Conservation (phyloP, 1,139 yeast species). For the Saccharomyces uvarum region DNA sequence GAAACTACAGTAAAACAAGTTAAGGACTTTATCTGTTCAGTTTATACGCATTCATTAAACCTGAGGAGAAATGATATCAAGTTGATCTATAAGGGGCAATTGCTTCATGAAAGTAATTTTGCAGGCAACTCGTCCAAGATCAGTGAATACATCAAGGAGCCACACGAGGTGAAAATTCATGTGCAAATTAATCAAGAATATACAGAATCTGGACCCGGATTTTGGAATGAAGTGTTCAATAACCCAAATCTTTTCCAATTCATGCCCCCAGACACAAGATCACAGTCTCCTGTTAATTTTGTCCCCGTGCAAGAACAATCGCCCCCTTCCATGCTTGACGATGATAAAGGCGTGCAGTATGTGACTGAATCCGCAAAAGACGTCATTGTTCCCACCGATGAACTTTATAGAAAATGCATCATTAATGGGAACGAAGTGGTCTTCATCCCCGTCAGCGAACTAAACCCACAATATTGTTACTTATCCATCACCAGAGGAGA, state of each 20-base stretch:
- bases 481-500: neutral
- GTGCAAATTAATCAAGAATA: conserved; percentile 24
- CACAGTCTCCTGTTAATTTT: conserved; percentile 5
- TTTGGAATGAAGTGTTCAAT: conserved; percentile 26
- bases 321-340: neutral
- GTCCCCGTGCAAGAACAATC: conserved; percentile 1
- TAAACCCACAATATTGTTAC: conserved; percentile 8
- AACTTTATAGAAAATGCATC: conserved; percentile 17
- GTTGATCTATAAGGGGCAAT: conserved; percentile 25
- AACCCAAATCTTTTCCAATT: conserved; percentile 17
- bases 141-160: conserved; percentile 15
- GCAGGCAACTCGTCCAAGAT: conserved; percentile 19
- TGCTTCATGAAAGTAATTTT: conserved; percentile 16
- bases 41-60: conserved; percentile 20
- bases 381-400: conserved; percentile 2
- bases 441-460: conserved; percentile 13
- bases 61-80: conserved; percentile 20
- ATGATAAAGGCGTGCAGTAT: neutral
- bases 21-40: conserved; percentile 25
- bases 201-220: conserved; percentile 22
- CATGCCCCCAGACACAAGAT: conserved; percentile 7
- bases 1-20: conserved; percentile 26
- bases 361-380: neutral
- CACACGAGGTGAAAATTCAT: conserved; percentile 18
- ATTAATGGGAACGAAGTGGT: conserved; percentile 16